A percentile compares a stretch with the other conserved stretches of the same genome.
Evolutionary conservation across 768 basidiomycete species (phyloP).

Genomic region (Boletus rubropictus): DNA sequence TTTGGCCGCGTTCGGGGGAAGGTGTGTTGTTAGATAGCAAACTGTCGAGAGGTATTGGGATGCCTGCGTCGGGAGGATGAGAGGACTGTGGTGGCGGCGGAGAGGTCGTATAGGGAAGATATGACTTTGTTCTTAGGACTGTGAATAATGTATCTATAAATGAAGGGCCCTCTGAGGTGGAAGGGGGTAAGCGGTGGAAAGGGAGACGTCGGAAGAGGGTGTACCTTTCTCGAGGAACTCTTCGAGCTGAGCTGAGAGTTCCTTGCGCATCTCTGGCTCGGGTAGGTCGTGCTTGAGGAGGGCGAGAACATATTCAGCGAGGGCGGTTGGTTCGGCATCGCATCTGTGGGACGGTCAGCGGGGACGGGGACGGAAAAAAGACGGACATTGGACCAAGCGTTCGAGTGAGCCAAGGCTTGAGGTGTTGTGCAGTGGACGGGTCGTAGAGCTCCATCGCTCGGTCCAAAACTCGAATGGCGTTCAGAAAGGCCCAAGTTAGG

Average conservation of each 20-base stretch:
- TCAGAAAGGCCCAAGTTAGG: background rate
- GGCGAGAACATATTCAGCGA: slow-evolving; percentile 92
- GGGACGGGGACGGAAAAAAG: background rate
- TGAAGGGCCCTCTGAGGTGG: slow-evolving; percentile 48
- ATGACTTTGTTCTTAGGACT: slow-evolving; percentile 79
- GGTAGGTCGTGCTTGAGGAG: slow-evolving; percentile 85
- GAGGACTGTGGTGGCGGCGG: slow-evolving; percentile 32
- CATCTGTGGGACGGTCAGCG: slow-evolving; percentile 50
- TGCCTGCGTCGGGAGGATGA: slow-evolving; percentile 50
- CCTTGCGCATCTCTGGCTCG: slow-evolving; percentile 75
- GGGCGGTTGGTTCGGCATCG: slow-evolving; percentile 91
- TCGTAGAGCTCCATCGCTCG: slow-evolving; percentile 56
- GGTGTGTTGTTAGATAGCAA: slow-evolving; percentile 44
- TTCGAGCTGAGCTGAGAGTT: slow-evolving; percentile 69
- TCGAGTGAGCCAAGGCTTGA: slow-evolving; percentile 84
- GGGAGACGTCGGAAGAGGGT: slow-evolving; percentile 11
- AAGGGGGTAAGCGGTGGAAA: slow-evolving; percentile 9
- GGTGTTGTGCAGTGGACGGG: slow-evolving; percentile 52
- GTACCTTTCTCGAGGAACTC: slow-evolving; percentile 92
- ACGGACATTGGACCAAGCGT: slow-evolving; percentile 85
- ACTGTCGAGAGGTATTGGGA: slow-evolving; percentile 73
- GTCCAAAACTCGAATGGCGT: background rate
- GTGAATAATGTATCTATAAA: slow-evolving; percentile 88
- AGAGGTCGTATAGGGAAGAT: slow-evolving; percentile 63
- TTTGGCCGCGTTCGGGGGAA: slow-evolving; percentile 52